These are phyloP conservation scores for Sabuloglossum arenarium DNA, from an alignment of 495 filamentous ascomycete genomes.

Conservation along the genomic window DNA sequence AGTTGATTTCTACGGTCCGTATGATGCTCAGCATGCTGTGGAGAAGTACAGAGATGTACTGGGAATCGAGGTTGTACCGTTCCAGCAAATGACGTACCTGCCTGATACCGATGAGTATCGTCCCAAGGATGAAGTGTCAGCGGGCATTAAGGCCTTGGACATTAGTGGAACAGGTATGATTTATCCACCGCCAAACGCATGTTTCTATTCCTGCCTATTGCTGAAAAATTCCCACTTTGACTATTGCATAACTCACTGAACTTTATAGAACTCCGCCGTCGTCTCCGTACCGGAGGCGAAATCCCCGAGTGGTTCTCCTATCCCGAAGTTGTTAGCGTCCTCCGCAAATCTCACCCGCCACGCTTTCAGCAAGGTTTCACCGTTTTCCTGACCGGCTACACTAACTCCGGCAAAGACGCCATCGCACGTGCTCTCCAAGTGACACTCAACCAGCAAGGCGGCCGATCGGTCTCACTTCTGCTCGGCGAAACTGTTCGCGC, in stretches of 20 bases:
- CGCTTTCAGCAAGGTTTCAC: constrained; percentile 87
- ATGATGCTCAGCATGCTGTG: constrained; percentile 93
- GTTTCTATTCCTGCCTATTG: not conserved
- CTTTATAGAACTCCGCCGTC: constrained; percentile 54
- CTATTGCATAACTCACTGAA: too few species aligned
- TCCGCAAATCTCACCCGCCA: constrained; percentile 84
- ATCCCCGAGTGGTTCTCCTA: constrained; percentile 99
- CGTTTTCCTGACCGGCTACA: constrained; percentile 91
- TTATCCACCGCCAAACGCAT: not conserved
- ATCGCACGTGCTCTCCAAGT: constrained; percentile 91
- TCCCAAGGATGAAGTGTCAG: constrained; percentile 70
- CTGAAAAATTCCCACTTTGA: not conserved
- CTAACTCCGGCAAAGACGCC: constrained; percentile 91
- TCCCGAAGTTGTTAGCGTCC: constrained; percentile 90
- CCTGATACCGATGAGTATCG: constrained; percentile 93
- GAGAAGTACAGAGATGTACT: constrained; percentile 93
- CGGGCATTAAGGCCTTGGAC: constrained; percentile 76
- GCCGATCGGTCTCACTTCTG: constrained; percentile 79
- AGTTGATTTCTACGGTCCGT: constrained; percentile 92
- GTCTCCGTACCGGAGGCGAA: constrained; percentile 71
- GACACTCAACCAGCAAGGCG: constrained; percentile 94
- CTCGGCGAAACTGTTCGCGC: constrained; percentile 86
- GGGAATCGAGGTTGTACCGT: constrained; percentile 94
- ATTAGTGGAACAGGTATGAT: constrained; percentile 58
- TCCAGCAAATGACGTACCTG: constrained; percentile 98